Evolutionary conservation across 805 yeast species (phyloP).

Genomic region (Teunomyces pallodes): DNA sequence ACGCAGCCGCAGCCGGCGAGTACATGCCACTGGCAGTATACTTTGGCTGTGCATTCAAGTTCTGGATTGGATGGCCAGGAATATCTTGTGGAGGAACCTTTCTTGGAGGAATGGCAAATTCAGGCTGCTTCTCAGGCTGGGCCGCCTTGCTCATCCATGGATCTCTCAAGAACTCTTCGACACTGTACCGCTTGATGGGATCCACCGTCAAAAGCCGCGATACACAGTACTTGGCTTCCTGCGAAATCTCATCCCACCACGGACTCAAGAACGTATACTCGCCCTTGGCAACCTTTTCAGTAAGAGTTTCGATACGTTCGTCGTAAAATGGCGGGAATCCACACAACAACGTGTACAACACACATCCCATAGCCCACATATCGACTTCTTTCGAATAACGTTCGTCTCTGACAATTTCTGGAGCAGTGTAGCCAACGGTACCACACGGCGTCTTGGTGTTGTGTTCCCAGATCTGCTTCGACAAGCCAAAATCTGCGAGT

Average conservation of each 20-base stretch:
- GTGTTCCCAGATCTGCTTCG: slow-evolving; percentile 84
- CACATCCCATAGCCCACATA: slow-evolving; percentile 99
- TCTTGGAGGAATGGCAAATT: slow-evolving; percentile 1
- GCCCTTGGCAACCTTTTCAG: slow-evolving; percentile 78
- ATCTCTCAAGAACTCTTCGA: slow-evolving; percentile 67
- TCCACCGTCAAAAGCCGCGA: slow-evolving; percentile 67
- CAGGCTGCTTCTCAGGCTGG: not conserved
- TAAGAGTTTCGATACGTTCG: slow-evolving; percentile 68
- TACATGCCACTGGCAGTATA: slow-evolving; percentile 35
- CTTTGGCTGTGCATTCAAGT: slow-evolving; percentile 14
- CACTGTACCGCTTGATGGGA: slow-evolving; percentile 64
- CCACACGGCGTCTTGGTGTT: slow-evolving; percentile 98
- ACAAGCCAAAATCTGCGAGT: slow-evolving; percentile 92
- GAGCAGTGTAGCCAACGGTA: slow-evolving; percentile 97
- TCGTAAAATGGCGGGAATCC: slow-evolving; percentile 98
- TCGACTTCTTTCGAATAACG: slow-evolving; percentile 91
- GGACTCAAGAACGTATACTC: slow-evolving; percentile 74
- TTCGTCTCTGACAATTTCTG: slow-evolving; percentile 94
- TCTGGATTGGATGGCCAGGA: slow-evolving; percentile 28
- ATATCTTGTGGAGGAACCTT: not conserved
- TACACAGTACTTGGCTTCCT: slow-evolving; percentile 68
- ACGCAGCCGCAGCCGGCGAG: slow-evolving; percentile 75
- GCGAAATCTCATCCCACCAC: slow-evolving; percentile 86
- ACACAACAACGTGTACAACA: slow-evolving; percentile 85
- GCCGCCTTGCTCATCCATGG: slow-evolving; percentile 60